Conservation (phyloP, 805 yeast species). For the Nakazawaea ishiwadae region DNA sequence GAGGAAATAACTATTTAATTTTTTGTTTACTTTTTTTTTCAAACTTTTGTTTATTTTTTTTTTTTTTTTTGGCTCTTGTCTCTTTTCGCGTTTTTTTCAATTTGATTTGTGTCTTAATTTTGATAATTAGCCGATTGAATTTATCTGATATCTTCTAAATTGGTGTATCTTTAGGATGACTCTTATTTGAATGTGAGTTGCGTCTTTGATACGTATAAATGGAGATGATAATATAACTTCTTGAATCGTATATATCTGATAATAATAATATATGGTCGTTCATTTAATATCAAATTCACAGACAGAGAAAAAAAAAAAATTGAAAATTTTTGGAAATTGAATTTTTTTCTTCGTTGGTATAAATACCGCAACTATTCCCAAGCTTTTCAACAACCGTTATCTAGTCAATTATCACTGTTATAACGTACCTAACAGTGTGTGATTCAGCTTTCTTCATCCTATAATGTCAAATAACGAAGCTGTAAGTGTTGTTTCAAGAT, state of each 20-base stretch:
- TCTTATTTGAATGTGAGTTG: too few relatives aligned
- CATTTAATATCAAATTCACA: background rate
- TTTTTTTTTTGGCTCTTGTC: background rate
- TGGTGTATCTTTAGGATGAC: too few relatives aligned
- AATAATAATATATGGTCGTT: too few relatives aligned
- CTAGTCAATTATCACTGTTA: constrained; percentile 1
- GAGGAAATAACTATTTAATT: background rate
- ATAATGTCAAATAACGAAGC: constrained; percentile 24
- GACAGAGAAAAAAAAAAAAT: too few relatives aligned
- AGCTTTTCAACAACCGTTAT: background rate
- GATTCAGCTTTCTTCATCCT: background rate
- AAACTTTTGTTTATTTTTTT: background rate
- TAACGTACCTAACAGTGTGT: too few relatives aligned
- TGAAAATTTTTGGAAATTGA: background rate
- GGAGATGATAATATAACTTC: background rate
- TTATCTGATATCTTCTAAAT: too few relatives aligned
- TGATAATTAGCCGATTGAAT: too few relatives aligned
- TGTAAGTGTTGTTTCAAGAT: constrained; percentile 7
- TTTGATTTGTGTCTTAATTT: background rate
- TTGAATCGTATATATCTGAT: too few relatives aligned
- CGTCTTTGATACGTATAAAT: too few relatives aligned
- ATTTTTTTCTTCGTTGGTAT: constrained; percentile 1
- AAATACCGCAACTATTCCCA: constrained; percentile 5
- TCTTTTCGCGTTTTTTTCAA: background rate
- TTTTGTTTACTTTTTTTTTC: constrained; percentile 3